Evolutionary conservation across 805 yeast species (phyloP), one percentile per base, ranked within the genome.

Genomic region (Candida corydali): DNA sequence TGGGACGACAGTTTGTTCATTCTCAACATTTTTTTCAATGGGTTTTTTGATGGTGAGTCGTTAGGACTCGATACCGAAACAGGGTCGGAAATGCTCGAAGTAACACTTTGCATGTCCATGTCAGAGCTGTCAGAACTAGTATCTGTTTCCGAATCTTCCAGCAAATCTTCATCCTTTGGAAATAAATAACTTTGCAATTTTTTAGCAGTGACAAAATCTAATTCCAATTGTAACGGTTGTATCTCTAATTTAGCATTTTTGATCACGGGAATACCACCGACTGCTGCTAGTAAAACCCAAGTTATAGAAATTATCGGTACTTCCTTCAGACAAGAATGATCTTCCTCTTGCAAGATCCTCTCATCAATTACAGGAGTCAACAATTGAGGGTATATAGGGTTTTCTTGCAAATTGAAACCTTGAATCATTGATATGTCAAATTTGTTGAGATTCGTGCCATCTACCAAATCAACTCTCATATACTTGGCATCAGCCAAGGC

Each of bases 211-310:
- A 62, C 65, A 44, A 82, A 84, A 42, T 89, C 97, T 26, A 91
- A 55, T 44, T 81, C 83, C 3, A 91, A 48, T 41, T 76, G 77
- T 42, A 89, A 49, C 1, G 96, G 96, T 36, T 74, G 70, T 12
- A 86, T 55, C 1, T 61, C 57, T 14, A 86, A 65, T 25, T 75
- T 75, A 17, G 86, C 80, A 34, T 72, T 63, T 41, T 78, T 79
- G 61, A 89, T 68, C 17, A 89, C 80, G n/a, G 84, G 75, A 34
- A 89, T 87, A 8, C 98, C 98, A 22, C 96, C 98, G 38, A 91
- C 82, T 0, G 95, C 87, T 37, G 75, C 77, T 36, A 82, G 75
- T 80, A 84, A 76, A n/a, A 77, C 73, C 98, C 98, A 89, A 8
- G 61, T 34, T 48, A 62, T 45, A 6, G 33, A 29, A 3, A 66